phyloP scores from a whole-genome alignment of 352 stramenopile genomes.

The Hyaloperonospora brassicae region DNA sequence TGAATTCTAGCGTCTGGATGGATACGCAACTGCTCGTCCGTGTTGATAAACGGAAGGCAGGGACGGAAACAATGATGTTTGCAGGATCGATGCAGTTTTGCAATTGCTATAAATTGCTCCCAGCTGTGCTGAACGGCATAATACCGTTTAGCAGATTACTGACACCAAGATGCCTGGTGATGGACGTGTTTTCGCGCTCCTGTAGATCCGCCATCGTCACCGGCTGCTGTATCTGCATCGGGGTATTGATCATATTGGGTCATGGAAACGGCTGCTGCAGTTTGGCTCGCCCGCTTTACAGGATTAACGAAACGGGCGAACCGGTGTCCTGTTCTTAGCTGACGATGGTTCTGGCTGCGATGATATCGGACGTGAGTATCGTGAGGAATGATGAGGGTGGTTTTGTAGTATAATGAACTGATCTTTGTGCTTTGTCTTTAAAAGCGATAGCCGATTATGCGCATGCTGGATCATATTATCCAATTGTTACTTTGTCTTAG shows the following conservation, averaged over 20 bases:
- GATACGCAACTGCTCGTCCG: conserved; percentile 79
- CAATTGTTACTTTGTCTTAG: conserved; percentile 83
- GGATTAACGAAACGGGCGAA: conserved; percentile 82
- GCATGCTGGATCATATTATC: conserved; percentile 74
- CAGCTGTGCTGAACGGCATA: conserved; percentile 77
- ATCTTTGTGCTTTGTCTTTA: conserved; percentile 1
- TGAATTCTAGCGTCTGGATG: conserved; percentile 60
- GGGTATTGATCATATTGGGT: no score
- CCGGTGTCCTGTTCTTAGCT: conserved; percentile 86
- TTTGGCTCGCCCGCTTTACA: conserved; percentile 82
- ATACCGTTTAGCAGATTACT: conserved; percentile 75
- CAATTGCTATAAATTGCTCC: conserved; percentile 75
- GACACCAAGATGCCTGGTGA: conserved; percentile 60
- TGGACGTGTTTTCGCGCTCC: no score
- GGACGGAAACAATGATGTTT: conserved; percentile 50
- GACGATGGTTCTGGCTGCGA: no score
- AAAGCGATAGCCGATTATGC: conserved; percentile 47
- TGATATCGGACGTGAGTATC: no score
- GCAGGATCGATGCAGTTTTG: conserved; percentile 61
- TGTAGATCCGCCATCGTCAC: no score
- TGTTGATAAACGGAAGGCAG: conserved; percentile 38
- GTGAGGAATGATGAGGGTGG: no score
- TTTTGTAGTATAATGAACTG: conserved; percentile 12
- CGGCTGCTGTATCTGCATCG: no score
- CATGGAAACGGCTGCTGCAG: no score